Evolutionary conservation across 805 yeast species (phyloP).

Genomic region (Kodamaea jinghongensis): DNA sequence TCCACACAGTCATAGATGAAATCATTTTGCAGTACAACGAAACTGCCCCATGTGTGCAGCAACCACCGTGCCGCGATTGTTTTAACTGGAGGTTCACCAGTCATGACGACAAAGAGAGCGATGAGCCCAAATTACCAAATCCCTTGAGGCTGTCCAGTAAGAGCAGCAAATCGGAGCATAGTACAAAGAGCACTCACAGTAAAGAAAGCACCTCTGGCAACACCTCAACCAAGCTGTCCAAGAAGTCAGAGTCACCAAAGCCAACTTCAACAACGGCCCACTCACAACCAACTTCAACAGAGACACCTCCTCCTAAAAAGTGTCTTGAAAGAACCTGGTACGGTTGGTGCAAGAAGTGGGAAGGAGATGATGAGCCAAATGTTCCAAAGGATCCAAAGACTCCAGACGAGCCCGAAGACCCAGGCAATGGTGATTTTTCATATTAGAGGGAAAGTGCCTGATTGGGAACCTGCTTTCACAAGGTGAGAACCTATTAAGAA

Average conservation of each 20-base stretch:
- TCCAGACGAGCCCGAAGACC: not conserved
- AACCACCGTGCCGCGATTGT: constrained; percentile 88
- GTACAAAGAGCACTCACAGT: constrained; percentile 11
- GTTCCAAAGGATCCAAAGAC: constrained; percentile 9
- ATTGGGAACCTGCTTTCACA: too few relatives aligned
- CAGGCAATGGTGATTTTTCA: not conserved
- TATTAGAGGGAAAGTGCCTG: not conserved
- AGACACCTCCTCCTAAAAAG: constrained; percentile 35
- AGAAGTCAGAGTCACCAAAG: not conserved
- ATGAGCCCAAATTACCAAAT: constrained; percentile 37
- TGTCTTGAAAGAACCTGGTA: constrained; percentile 64
- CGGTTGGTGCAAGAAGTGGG: constrained; percentile 58
- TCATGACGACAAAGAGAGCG: constrained; percentile 41
- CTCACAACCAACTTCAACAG: constrained; percentile 6
- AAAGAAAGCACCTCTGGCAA: not conserved
- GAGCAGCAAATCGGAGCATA: not conserved
- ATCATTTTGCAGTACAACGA: constrained; percentile 68
- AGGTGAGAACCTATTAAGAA: too few relatives aligned
- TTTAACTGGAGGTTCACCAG: constrained; percentile 79
- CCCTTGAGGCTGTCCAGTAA: constrained; percentile 30
- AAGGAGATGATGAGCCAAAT: constrained; percentile 28
- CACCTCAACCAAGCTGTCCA: constrained; percentile 1
- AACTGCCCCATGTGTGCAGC: constrained; percentile 69
- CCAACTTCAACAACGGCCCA: constrained; percentile 5
- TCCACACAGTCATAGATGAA: constrained; percentile 85